phyloP scores from a whole-genome alignment of 352 stramenopile genomes.

The Albugo candida region DNA sequence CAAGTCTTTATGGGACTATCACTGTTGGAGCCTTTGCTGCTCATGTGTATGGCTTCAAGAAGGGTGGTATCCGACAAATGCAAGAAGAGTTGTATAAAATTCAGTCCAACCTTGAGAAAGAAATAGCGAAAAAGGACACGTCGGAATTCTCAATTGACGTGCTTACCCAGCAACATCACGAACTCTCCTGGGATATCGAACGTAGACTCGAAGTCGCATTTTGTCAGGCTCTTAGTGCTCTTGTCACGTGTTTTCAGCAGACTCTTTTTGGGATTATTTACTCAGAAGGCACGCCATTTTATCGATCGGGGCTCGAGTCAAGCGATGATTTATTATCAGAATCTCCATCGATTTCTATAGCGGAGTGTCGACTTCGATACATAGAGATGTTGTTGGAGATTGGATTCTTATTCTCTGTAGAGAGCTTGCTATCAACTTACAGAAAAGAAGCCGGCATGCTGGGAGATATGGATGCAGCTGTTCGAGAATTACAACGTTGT shows the following conservation, averaged over 20 bases:
- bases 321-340: neutral
- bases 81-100: slow-evolving; percentile 40
- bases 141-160: slow-evolving; percentile 57
- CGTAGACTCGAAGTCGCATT: slow-evolving; percentile 68
- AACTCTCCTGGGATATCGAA: slow-evolving; percentile 71
- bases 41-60: slow-evolving; percentile 69
- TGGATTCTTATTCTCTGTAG: slow-evolving; percentile 67
- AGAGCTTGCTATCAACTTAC: slow-evolving; percentile 71
- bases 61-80: slow-evolving; percentile 55
- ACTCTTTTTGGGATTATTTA: slow-evolving; percentile 43
- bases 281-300: slow-evolving; percentile 17
- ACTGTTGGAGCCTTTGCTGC: slow-evolving; percentile 69
- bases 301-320: neutral
- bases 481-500: slow-evolving; percentile 47
- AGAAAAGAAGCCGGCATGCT: slow-evolving; percentile 72
- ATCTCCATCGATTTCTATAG: neutral
- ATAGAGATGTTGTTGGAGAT: slow-evolving; percentile 43
- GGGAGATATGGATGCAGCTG: slow-evolving; percentile 60
- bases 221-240: slow-evolving; percentile 54
- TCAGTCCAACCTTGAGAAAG: slow-evolving; percentile 22
- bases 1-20: slow-evolving; percentile 56
- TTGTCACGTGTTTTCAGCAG: slow-evolving; percentile 75
- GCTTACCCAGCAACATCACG: slow-evolving; percentile 54
- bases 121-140: slow-evolving; percentile 19
- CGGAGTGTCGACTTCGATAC: slow-evolving; percentile 25